Base-by-base conservation (phyloP, 2,329 filamentous ascomycete genomes). In the Xylariomycetidae sp. region DNA sequence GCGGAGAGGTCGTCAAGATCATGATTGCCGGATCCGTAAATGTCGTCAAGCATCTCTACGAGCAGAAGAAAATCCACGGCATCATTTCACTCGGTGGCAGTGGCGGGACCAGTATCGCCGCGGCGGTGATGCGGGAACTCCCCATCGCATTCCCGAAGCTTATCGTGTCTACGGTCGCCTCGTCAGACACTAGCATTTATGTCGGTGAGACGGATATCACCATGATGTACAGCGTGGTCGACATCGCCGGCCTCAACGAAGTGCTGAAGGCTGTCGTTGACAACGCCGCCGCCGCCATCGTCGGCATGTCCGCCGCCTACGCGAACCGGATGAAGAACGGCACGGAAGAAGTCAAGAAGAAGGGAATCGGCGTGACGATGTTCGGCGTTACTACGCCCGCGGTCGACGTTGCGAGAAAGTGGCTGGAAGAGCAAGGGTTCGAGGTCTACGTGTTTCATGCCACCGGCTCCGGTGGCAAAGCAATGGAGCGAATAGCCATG, bases 331-430 rank as follows among this genome's bases (percentile, higher is more conserved):
- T 5, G 22, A 31, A 6, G 39, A 42, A 8, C 15, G 25, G 18
- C 30, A 11, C 20, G 12, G 7, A 22, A n/a, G 16, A 30, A 27
- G n/a, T 23, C 20, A 23, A 41, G 7, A 68, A 66, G 45, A 70
- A 67, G 35, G 61, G 70, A 0, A 63, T 86, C 6, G 82, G 71
- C 0, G 71, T 85, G 16, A 84, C 81, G 3, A 86, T 86, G 82
- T 86, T 85, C 49, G 82, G 82, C 3, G 80, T 86, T 6, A 87
- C 82, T 0, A 86, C 81, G 0, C 79, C 80, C 0, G 74, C 72
- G 9, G 80, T 80, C 0, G 72, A 80, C 29, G 57, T 54, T 1
- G 71, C 81, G 2, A 67, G 77, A 0, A 45, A 54, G 2, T 56
- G 70, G 28, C 62, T 85, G 1, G 64, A 74, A 32, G 40, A 54